A percentile compares a stretch with the other conserved stretches of the same genome.
phyloP scores from a whole-genome alignment of 495 filamentous ascomycete genomes.

The Cercophora scortea region DNA sequence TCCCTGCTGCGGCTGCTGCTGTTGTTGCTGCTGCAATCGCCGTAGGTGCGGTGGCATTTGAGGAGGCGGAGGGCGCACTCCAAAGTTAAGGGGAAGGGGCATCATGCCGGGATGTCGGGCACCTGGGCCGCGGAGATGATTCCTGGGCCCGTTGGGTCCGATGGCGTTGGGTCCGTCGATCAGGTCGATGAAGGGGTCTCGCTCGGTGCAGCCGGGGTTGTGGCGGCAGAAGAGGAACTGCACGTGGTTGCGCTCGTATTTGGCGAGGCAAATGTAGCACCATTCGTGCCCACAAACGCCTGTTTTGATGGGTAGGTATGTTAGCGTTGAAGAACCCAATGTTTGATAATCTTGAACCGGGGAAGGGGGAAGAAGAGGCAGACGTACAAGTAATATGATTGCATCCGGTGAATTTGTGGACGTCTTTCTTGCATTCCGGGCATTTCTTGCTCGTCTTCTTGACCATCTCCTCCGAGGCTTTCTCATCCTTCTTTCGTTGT shows the following conservation, averaged over 20 bases:
- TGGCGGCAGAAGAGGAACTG: constrained; percentile 28
- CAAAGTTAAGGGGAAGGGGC: no score
- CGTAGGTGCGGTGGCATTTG: no score
- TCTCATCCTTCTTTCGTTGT: constrained; percentile 22
- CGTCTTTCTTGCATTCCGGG: constrained; percentile 35
- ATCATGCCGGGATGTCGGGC: no score
- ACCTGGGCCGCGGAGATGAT: no score
- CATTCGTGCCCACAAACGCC: constrained; percentile 36
- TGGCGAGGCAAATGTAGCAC: constrained; percentile 37
- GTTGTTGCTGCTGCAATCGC: no score
- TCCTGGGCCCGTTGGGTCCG: no score
- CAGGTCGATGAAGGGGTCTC: constrained; percentile 10
- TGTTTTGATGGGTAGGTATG: constrained; percentile 1
- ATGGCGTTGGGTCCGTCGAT: constrained; percentile 3
- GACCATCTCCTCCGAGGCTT: constrained; percentile 30
- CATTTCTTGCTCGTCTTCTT: constrained; percentile 34
- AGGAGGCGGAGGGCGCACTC: no score
- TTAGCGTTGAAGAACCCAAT: neutral
- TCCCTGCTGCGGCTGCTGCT: neutral
- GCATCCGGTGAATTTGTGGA: constrained; percentile 37
- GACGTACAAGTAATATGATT: constrained; percentile 42
- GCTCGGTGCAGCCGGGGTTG: constrained; percentile 21
- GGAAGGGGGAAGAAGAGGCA: neutral
- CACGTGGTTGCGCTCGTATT: constrained; percentile 17
- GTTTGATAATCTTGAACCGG: no score